Conservation (phyloP, 2,329 filamentous ascomycete genomes). For the Beauveria asiatica region DNA sequence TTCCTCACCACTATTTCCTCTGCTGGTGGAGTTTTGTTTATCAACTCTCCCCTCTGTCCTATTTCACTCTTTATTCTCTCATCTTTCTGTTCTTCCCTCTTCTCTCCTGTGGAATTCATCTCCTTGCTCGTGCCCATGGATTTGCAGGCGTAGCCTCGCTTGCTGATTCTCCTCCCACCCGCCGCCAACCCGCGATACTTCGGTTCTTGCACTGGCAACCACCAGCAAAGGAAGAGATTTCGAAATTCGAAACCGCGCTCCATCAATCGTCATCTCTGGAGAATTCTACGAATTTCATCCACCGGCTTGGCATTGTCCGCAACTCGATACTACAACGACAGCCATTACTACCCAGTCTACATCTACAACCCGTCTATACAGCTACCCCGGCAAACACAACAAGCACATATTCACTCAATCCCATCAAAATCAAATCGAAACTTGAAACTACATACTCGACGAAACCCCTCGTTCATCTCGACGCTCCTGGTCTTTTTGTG, state of each 20-base stretch:
- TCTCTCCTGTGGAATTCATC: background rate
- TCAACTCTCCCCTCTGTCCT: background rate
- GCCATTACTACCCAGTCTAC: background rate
- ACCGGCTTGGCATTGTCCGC: background rate
- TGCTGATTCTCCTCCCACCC: background rate
- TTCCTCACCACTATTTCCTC: background rate
- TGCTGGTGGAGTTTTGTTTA: constrained; percentile 8
- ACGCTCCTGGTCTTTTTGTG: background rate
- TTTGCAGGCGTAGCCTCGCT: constrained; percentile 4
- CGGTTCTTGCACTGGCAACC: background rate
- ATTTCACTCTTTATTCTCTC: background rate
- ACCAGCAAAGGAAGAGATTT: background rate
- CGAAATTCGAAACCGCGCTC: too few relatives aligned
- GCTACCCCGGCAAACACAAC: background rate
- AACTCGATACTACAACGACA: background rate
- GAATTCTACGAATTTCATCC: background rate
- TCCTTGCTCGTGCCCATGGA: background rate
- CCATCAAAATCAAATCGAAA: background rate
- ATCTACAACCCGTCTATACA: background rate
- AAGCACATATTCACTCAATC: background rate
- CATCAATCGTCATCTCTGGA: background rate
- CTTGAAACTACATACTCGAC: background rate
- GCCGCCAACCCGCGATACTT: background rate
- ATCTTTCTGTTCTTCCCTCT: background rate
- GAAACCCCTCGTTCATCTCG: background rate